These are phyloP conservation scores for Guadua angustifolia DNA, from an alignment of 176 grass and related monocot genomes.

Conservation along the genomic window DNA sequence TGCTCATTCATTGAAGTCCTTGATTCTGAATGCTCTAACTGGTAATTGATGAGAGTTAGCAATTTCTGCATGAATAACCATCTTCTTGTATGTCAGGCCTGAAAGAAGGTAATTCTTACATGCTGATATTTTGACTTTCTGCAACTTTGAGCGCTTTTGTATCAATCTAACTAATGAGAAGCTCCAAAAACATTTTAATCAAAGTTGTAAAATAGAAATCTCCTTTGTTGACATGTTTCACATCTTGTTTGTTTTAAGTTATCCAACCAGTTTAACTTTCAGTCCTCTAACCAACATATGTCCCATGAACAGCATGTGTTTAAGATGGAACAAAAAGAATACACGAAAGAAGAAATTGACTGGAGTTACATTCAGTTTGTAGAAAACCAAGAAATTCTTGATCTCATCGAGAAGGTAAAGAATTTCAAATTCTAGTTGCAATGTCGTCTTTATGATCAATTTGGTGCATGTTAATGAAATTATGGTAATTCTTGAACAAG, in stretches of 20 bases:
- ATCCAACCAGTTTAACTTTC: not conserved
- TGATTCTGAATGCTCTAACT: conserved; percentile 19
- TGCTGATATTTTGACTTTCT: conserved; percentile 48
- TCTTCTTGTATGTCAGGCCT: conserved; percentile 6
- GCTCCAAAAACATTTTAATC: conserved; percentile 98
- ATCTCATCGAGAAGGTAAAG: conserved; percentile 96
- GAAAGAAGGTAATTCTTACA: conserved; percentile 20
- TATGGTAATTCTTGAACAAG: not conserved
- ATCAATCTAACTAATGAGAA: conserved; percentile 99
- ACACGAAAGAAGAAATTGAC: conserved; percentile 96
- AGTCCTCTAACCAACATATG: conserved; percentile 33
- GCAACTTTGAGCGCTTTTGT: conserved; percentile 99
- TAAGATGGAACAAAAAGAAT: conserved; percentile 99
- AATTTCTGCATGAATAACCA: conserved; percentile 35
- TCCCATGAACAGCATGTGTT: conserved; percentile 88
- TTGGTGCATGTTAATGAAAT: conserved; percentile 10
- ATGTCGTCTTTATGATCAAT: not conserved
- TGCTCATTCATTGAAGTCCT: not conserved
- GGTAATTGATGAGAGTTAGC: conserved; percentile 1
- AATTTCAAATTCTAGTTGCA: conserved; percentile 23
- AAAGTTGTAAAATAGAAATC: conserved; percentile 56
- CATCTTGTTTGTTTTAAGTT: conserved; percentile 22
- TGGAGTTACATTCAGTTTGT: conserved; percentile 98
- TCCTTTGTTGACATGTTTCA: conserved; percentile 10
- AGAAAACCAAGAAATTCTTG: conserved; percentile 97